Evolutionary conservation across 768 basidiomycete species (phyloP), one percentile per base, ranked within the genome.

Genomic region (Lactifluus piperatus): DNA sequence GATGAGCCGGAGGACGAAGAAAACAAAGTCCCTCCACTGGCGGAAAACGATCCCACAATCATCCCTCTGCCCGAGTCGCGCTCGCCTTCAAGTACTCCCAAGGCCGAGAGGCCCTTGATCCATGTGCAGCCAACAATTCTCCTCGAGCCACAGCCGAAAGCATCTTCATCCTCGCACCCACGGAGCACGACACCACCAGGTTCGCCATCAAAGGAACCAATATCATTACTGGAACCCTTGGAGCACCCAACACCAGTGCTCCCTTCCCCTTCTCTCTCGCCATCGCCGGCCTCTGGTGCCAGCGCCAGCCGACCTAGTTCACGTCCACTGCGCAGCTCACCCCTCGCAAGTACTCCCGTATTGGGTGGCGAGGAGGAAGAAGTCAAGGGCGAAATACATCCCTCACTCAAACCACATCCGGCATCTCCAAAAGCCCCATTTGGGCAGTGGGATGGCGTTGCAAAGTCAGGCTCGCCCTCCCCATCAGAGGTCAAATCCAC

Each of bases 311-410:
- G 85, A 39, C 82, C 82, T 1, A 83, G 79, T 48, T 78, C 86
- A 8, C 80, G 84, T 7, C 88, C 88, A 0, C 70, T 77, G 3
- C 81, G 86, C n/a, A 91, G 89, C 64, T 90, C 89, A 3, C 89
- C 89, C 1, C 73, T 91, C 50, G 84, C 88, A 4, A 81, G 71
- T 57, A 74, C 77, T 5, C 53, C 73, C 73, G 56, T 80, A 75
- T 62, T 63, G 26, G 58, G 73, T 65, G 78, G 79, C 16, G 80
- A 80, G 9, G 74, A 73, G 13, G 77, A 77, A 34, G 75, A 74
- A 11, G 71, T 54, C 18, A 56, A 64, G 71, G 18, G 70, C 71
- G 36, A 54, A 22, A 66, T 66, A 57, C 54, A 68, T 2, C 0
- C 48, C 9, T 60, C 66, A 46, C 66, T 64, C 14, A 74, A 71